Evolutionary conservation across 345 rosid species (phyloP).

Genomic region (Eucalyptus pumila): DNA sequence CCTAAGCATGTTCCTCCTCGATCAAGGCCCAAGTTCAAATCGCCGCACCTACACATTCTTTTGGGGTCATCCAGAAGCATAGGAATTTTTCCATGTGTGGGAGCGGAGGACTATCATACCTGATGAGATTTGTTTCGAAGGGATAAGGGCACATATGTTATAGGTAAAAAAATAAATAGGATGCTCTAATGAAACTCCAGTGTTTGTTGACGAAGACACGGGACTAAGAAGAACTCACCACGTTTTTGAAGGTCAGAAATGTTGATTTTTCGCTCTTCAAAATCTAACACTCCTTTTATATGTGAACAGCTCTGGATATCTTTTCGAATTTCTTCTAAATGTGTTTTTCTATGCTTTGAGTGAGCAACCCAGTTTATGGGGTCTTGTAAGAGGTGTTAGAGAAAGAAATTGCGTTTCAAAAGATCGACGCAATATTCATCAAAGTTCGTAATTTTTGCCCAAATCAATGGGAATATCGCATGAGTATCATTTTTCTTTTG

Average conservation of each 20-base stretch:
- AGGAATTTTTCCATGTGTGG: background rate
- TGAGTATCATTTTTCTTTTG: background rate
- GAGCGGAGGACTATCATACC: background rate
- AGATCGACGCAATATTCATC: background rate
- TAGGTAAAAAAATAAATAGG: background rate
- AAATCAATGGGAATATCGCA: background rate
- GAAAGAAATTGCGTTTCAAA: background rate
- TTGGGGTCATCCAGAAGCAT: background rate
- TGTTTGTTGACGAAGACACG: background rate
- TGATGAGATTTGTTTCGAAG: background rate
- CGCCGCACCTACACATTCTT: background rate
- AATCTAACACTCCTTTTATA: background rate
- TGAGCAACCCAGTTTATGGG: background rate
- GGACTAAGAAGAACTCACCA: background rate
- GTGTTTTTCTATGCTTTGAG: background rate
- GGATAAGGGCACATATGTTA: too few relatives aligned
- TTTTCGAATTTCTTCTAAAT: background rate
- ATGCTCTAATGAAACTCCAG: background rate
- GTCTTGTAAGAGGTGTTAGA: background rate
- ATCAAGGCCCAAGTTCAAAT: background rate
- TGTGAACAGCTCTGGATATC: background rate
- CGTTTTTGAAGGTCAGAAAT: background rate
- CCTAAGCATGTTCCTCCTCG: too few relatives aligned
- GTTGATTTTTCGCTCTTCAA: background rate
- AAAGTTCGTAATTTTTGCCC: background rate